Evolutionary conservation across 139 green algal species (phyloP).

Genomic region (Volvox africanus): DNA sequence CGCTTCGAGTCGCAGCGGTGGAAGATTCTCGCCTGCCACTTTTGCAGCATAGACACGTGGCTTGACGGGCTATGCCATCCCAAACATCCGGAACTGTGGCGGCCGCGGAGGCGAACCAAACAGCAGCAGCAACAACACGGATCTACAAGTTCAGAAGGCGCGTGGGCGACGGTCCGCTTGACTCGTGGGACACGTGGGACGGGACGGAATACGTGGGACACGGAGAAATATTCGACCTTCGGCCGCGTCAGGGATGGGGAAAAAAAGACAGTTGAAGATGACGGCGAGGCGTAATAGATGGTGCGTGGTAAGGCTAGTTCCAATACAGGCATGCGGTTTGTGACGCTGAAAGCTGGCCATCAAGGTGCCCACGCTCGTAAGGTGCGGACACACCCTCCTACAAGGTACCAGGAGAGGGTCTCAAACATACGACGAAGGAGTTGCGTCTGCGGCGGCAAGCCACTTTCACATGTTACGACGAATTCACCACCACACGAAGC

Average conservation of each 20-base stretch:
- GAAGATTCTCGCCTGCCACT: conserved; percentile 49
- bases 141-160: neutral
- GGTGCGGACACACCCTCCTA: too few relatives aligned
- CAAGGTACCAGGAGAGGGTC: too few relatives aligned
- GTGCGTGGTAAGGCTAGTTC: too few relatives aligned
- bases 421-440: too few relatives aligned
- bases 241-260: neutral
- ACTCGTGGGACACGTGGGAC: neutral
- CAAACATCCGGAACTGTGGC: conserved; percentile 47
- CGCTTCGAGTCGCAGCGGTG: conserved; percentile 53
- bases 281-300: neutral
- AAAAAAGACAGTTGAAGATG: neutral
- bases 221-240: conserved; percentile 13
- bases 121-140: neutral
- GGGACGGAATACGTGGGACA: neutral
- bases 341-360: too few relatives aligned
- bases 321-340: too few relatives aligned
- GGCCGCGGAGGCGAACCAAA: neutral
- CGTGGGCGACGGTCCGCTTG: neutral
- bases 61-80: conserved; percentile 53
- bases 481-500: too few relatives aligned
- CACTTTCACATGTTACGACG: too few relatives aligned
- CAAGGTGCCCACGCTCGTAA: too few relatives aligned
- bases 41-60: conserved; percentile 63
- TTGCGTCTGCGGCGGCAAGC: too few relatives aligned